Percentiles rank a stretch among this genome's conserved stretches.
These are phyloP conservation scores for Rutstroemia sydowiana DNA, from an alignment of 2,329 filamentous ascomycete species.

Conservation along the genomic window DNA sequence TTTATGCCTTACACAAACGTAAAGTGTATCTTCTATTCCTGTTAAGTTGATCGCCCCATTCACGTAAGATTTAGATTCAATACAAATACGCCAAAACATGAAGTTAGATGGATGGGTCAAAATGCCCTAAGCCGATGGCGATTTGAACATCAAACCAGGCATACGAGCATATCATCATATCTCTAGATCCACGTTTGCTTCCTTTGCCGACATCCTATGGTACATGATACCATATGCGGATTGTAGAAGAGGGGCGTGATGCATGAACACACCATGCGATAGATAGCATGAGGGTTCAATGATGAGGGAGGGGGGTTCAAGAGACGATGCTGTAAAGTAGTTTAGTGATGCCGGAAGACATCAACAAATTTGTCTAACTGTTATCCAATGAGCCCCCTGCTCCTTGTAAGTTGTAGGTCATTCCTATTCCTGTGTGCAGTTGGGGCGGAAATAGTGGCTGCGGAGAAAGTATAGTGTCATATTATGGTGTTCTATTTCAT, in stretches of 20 bases:
- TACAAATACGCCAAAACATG: neutral
- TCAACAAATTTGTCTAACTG: constrained; percentile 10
- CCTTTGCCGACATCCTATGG: constrained; percentile 4
- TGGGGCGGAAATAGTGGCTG: constrained; percentile 10
- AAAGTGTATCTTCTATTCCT: neutral
- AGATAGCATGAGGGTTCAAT: neutral
- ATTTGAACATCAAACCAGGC: constrained; percentile 1
- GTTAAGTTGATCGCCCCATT: neutral
- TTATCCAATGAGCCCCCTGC: too few relatives aligned
- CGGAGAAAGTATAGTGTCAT: constrained; percentile 6
- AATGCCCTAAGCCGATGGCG: neutral
- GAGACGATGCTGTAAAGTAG: constrained; percentile 5
- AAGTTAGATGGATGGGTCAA: neutral
- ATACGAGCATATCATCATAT: constrained; percentile 6
- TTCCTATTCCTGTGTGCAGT: constrained; percentile 10
- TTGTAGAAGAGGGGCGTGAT: constrained; percentile 12
- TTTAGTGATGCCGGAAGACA: constrained; percentile 9
- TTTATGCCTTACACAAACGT: neutral
- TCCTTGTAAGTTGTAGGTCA: too few relatives aligned
- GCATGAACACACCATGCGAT: constrained; percentile 11
- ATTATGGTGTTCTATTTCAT: neutral
- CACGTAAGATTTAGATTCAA: constrained; percentile 1
- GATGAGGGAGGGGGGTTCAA: constrained; percentile 11
- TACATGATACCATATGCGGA: constrained; percentile 5
- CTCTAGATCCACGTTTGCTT: neutral